These are phyloP conservation scores for Rugonectria rugulosa DNA, from an alignment of 2,329 filamentous ascomycete species.

Conservation along the genomic window DNA sequence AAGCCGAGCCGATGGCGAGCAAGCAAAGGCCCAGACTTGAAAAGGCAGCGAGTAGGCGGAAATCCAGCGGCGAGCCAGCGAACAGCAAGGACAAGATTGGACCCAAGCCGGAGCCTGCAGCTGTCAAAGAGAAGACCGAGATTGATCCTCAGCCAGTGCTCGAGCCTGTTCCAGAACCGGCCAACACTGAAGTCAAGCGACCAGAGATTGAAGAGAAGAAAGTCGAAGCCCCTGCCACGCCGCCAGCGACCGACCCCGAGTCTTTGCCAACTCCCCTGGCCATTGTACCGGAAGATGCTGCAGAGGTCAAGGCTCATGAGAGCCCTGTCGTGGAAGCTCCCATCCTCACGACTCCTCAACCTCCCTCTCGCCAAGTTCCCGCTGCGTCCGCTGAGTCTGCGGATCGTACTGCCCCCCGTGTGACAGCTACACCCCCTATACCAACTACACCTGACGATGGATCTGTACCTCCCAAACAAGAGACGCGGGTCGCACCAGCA, in stretches of 20 bases:
- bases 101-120: neutral
- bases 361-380: slow-evolving; percentile 29
- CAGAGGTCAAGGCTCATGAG: neutral
- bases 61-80: neutral
- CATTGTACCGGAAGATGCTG: slow-evolving; percentile 24
- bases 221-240: neutral
- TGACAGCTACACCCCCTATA: neutral
- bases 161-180: too few species aligned
- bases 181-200: slow-evolving; percentile 6
- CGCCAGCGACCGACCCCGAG: slow-evolving; percentile 9
- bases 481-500: neutral
- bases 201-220: slow-evolving; percentile 18
- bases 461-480: neutral
- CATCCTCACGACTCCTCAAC: slow-evolving; percentile 20
- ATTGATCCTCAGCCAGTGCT: too few species aligned
- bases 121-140: neutral
- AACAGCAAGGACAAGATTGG: neutral
- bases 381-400: slow-evolving; percentile 1
- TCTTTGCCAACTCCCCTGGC: slow-evolving; percentile 17
- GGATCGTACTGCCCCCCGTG: neutral
- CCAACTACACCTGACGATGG: slow-evolving; percentile 6
- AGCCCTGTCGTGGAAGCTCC: slow-evolving; percentile 14
- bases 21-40: neutral
- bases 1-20: too few species aligned
- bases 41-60: neutral